Evolutionary conservation across 371 early-diverging fungal genomes (phyloP), one percentile per base, ranked within the genome.

Genomic region (Rhizopus sp.): DNA sequence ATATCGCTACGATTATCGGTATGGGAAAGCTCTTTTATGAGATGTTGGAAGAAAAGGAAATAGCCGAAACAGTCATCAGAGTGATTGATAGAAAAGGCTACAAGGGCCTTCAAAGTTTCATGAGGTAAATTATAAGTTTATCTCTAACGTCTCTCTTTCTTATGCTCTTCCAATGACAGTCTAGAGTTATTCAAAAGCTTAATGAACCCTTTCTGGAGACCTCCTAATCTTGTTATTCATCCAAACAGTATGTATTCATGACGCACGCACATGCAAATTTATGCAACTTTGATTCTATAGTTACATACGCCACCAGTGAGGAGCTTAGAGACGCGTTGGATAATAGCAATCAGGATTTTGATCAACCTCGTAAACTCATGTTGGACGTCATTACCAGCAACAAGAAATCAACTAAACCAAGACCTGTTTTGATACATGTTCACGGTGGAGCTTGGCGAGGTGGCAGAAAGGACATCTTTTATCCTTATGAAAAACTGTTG

Each of bases 371-470:
- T 29, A 70, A 64, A 46, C 52, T 82, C 63, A 72, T 78, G 63
- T 64, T 84, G 34, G 81, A 83, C 55, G 64, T 86, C 7, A 65
- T 70, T 53, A 64, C 70, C 8, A 53, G 56, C 29, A 54, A 32
- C 50, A 62, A 39, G 10, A 47, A 52, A 29, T 31, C 38, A 35
- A 13, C 50, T 40, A 47, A 44, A 17, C 42, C 54, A 60, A 72
- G 76, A 12, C 86, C 86, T 34, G 74, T 86, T 12, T 60, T 86
- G 40, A 67, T 85, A 42, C 84, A 83, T 65, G 69, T 86, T 38
- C 89, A 88, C 68, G 87, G 87, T 12, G 88, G 87, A 10, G 79
- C 77, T 8, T 89, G 86, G 86, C 60, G 66, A 42, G 15, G 40
- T 8, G 85, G 85, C 29, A 70, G 69, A 55, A 89, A 87, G 53